These are phyloP conservation scores for Neoscytalidium dimidiatum DNA, from an alignment of 2,329 filamentous ascomycete species.

Conservation along the genomic window DNA sequence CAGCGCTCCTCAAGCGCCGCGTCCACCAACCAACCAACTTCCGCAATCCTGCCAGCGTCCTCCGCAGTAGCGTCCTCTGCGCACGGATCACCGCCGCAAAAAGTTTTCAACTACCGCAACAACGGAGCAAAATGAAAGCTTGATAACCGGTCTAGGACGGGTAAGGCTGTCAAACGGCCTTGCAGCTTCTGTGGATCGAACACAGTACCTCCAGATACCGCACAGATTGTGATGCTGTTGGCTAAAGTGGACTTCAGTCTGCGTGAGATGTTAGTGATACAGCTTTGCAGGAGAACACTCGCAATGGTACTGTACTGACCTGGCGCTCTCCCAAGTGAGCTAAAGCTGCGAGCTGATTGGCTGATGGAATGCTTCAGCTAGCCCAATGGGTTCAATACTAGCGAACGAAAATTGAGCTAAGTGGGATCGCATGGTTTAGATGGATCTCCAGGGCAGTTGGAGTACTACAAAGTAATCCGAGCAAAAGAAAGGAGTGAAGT, in stretches of 20 bases:
- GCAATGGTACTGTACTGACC: background rate
- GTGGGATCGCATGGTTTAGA: too few species aligned
- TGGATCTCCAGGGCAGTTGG: too few species aligned
- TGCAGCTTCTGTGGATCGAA: slow-evolving; percentile 41
- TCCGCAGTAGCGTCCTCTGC: background rate
- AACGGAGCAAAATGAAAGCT: background rate
- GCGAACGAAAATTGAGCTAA: too few species aligned
- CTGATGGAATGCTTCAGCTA: background rate
- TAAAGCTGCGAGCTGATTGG: slow-evolving; percentile 29
- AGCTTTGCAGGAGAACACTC: background rate
- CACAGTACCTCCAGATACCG: slow-evolving; percentile 41
- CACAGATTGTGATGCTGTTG: slow-evolving; percentile 25
- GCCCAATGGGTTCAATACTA: too few species aligned
- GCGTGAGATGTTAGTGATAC: slow-evolving; percentile 4
- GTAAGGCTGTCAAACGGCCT: slow-evolving; percentile 21
- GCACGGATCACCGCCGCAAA: background rate
- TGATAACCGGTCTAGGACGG: background rate
- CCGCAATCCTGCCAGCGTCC: background rate
- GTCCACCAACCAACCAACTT: background rate
- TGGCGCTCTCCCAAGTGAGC: slow-evolving; percentile 40
- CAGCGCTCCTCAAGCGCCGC: background rate
- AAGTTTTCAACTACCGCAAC: background rate
- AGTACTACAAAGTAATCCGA: too few species aligned
- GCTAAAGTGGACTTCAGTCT: slow-evolving; percentile 38
- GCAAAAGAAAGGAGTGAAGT: too few species aligned